A percentile compares a stretch with the other conserved stretches of the same genome.
These are phyloP conservation scores for Blastobotrys malaysiensis DNA, from an alignment of 1,139 yeast species.

Conservation along the genomic window DNA sequence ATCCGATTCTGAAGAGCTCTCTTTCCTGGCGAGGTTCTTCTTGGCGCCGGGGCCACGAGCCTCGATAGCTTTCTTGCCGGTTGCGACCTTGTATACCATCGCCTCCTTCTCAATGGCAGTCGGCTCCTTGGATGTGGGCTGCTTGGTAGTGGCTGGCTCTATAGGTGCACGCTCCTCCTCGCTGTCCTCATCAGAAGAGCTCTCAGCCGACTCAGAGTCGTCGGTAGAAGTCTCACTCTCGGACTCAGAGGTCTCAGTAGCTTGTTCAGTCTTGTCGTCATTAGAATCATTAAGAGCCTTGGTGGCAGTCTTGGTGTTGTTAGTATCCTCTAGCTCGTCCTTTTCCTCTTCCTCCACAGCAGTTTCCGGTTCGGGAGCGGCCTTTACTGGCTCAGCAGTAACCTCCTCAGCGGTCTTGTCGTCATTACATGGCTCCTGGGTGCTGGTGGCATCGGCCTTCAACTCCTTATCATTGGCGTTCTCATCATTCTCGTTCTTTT, in stretches of 20 bases:
- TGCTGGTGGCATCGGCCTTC: no score
- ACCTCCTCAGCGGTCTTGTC: no score
- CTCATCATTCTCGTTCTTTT: neutral
- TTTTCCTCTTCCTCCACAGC: neutral
- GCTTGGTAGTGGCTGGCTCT: no score
- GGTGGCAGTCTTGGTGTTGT: neutral
- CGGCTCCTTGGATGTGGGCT: neutral
- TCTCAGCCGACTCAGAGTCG: conserved; percentile 1
- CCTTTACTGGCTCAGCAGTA: no score
- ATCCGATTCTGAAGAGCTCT: conserved; percentile 1
- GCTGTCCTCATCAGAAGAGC: neutral
- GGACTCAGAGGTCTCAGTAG: neutral
- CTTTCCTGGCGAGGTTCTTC: neutral
- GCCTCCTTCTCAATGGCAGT: neutral
- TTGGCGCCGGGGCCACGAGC: neutral
- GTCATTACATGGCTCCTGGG: no score
- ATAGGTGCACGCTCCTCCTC: neutral
- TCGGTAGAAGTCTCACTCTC: neutral
- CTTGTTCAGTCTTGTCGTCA: neutral
- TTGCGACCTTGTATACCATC: neutral
- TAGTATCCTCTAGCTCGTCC: neutral
- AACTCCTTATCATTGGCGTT: no score
- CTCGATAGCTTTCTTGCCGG: neutral
- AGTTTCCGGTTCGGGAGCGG: no score
- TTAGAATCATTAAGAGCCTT: neutral